These are phyloP conservation scores for Daldinia vernicosa DNA, from an alignment of 495 filamentous ascomycete genomes.

Conservation along the genomic window DNA sequence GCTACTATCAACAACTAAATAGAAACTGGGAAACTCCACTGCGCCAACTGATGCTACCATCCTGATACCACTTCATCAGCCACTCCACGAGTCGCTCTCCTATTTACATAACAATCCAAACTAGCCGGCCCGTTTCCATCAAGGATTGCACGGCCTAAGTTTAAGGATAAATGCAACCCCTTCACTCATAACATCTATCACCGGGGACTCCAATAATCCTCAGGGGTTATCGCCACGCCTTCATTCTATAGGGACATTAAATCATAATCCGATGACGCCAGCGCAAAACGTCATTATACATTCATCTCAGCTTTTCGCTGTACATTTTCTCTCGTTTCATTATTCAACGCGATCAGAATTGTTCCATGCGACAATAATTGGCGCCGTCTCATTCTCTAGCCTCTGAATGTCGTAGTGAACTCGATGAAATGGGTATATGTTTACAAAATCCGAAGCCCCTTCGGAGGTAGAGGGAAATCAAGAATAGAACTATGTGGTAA, in stretches of 20 bases:
- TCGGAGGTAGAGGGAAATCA: not conserved
- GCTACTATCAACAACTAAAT: not conserved
- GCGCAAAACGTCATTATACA: slow-evolving; percentile 25
- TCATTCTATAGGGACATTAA: not conserved
- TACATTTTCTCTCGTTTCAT: slow-evolving; percentile 11
- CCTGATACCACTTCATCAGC: not conserved
- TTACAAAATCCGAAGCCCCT: slow-evolving; percentile 1
- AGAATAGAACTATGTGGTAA: not conserved
- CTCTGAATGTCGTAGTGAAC: slow-evolving; percentile 8
- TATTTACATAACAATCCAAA: slow-evolving; percentile 4
- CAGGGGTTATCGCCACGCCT: not conserved
- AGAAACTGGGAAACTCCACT: slow-evolving; percentile 19
- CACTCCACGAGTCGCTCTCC: not conserved
- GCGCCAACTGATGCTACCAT: slow-evolving; percentile 27
- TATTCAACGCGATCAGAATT: slow-evolving; percentile 1
- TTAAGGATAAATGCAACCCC: not conserved
- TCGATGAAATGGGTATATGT: slow-evolving; percentile 32
- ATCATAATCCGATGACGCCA: slow-evolving; percentile 21
- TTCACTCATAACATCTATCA: slow-evolving; percentile 1
- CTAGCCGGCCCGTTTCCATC: slow-evolving; percentile 13
- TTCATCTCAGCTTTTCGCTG: slow-evolving; percentile 21
- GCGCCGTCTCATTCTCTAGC: slow-evolving; percentile 9
- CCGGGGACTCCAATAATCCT: slow-evolving; percentile 1
- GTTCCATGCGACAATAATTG: slow-evolving; percentile 6
- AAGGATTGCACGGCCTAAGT: slow-evolving; percentile 20